These are phyloP conservation scores for Gloeophyllum trabeum DNA, from an alignment of 768 basidiomycete species.

Conservation along the genomic window DNA sequence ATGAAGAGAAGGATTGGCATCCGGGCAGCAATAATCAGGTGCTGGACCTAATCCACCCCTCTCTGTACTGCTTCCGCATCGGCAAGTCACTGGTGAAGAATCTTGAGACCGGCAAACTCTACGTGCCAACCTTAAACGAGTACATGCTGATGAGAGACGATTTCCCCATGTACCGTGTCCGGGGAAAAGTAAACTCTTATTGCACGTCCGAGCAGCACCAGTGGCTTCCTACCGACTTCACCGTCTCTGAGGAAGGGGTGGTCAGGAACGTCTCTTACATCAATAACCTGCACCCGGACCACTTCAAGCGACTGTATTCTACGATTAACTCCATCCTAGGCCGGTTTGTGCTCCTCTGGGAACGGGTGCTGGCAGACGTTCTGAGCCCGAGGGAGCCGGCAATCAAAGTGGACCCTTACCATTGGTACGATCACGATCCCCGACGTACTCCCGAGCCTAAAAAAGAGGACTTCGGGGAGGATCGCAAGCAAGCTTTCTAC, in stretches of 20 bases:
- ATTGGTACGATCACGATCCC: conserved; percentile 4
- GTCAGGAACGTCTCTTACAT: conserved; percentile 13
- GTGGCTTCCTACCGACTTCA: conserved; percentile 19
- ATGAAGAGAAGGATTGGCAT: conserved; percentile 31
- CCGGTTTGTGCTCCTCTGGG: conserved; percentile 16
- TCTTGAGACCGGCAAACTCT: background rate
- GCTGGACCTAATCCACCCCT: conserved; percentile 34
- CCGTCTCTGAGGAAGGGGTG: conserved; percentile 10
- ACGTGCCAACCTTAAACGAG: conserved; percentile 1
- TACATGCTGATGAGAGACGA: background rate
- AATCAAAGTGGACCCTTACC: conserved; percentile 1
- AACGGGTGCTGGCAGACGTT: conserved; percentile 12
- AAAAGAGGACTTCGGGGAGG: background rate
- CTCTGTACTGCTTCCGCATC: conserved; percentile 24
- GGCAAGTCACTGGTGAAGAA: conserved; percentile 2
- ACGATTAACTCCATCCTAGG: conserved; percentile 9
- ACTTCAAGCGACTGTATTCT: conserved; percentile 9
- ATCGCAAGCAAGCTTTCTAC: background rate
- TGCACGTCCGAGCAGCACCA: conserved; percentile 11
- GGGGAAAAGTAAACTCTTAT: too few relatives aligned
- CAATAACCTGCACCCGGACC: conserved; percentile 16
- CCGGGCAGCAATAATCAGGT: conserved; percentile 30
- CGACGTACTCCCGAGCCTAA: background rate
- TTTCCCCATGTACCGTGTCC: too few relatives aligned
- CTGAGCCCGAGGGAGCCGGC: conserved; percentile 3